These are phyloP conservation scores for Kuraishia piskuri DNA, from an alignment of 805 yeast species.

Conservation along the genomic window DNA sequence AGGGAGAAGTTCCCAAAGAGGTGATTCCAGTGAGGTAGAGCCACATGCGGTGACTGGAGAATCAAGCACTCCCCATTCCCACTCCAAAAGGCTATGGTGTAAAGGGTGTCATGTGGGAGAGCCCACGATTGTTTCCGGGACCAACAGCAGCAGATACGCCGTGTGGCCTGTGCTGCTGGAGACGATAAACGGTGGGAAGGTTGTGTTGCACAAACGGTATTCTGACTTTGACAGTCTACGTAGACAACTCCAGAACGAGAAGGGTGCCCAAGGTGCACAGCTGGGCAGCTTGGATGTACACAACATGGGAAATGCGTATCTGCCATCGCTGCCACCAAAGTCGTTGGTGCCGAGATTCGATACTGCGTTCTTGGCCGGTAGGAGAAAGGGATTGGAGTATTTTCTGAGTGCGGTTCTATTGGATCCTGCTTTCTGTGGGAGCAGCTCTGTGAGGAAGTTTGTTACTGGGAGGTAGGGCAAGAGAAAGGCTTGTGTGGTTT, in stretches of 20 bases:
- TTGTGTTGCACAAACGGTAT: constrained; percentile 50
- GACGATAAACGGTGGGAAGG: constrained; percentile 24
- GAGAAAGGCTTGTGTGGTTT: no score
- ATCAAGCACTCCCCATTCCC: background rate
- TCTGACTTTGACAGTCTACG: constrained; percentile 52
- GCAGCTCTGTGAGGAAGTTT: constrained; percentile 30
- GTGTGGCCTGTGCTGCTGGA: constrained; percentile 16
- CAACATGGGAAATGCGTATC: constrained; percentile 24
- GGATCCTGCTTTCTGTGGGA: constrained; percentile 35
- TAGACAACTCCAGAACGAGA: constrained; percentile 20
- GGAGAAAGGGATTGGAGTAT: constrained; percentile 52
- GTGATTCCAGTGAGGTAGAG: background rate
- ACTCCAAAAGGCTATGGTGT: constrained; percentile 17
- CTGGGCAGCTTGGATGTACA: no score
- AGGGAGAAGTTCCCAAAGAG: background rate
- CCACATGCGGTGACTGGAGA: no score
- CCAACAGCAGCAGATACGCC: constrained; percentile 16
- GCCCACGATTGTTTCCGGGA: constrained; percentile 20
- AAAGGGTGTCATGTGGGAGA: constrained; percentile 20
- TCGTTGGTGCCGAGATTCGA: constrained; percentile 34
- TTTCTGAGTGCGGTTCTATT: constrained; percentile 46
- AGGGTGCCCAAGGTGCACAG: background rate
- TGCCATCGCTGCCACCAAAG: constrained; percentile 47
- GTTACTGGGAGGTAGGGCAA: constrained; percentile 13
- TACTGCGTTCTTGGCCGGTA: constrained; percentile 38